These are phyloP conservation scores for Gigaspora rosea DNA, from an alignment of 192 early-diverging fungal species.

Conservation along the genomic window DNA sequence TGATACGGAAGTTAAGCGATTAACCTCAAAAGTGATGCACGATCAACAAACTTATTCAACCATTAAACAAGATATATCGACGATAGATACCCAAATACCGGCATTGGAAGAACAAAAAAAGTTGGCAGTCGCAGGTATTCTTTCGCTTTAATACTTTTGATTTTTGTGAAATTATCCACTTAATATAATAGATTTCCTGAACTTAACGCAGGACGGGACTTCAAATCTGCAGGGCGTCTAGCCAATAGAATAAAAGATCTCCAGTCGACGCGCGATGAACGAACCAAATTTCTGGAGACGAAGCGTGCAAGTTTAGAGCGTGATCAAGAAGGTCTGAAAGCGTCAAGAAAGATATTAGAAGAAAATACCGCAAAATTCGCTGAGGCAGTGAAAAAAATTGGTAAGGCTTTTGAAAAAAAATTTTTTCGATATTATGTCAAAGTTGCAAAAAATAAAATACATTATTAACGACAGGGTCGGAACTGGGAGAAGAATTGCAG, in stretches of 20 bases:
- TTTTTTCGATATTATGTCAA: neutral
- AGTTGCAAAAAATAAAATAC: neutral
- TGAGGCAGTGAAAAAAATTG: constrained; percentile 21
- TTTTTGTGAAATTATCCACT: neutral
- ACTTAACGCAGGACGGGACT: constrained; percentile 8
- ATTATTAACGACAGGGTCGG: constrained; percentile 8
- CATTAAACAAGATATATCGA: constrained; percentile 22
- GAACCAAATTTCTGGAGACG: constrained; percentile 5
- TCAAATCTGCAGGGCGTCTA: constrained; percentile 10
- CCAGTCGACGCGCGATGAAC: constrained; percentile 17
- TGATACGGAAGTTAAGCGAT: constrained; percentile 11
- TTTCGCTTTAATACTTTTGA: neutral
- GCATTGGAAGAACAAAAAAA: constrained; percentile 30
- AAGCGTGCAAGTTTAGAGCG: constrained; percentile 17
- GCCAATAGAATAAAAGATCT: constrained; percentile 25
- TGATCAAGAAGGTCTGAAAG: constrained; percentile 19
- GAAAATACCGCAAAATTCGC: neutral
- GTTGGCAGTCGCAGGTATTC: constrained; percentile 10
- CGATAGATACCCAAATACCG: constrained; percentile 26
- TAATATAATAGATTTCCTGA: neutral
- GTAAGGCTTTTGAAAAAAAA: neutral
- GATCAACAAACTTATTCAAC: constrained; percentile 28
- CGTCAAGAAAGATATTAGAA: constrained; percentile 11
- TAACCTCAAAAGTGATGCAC: constrained; percentile 28
- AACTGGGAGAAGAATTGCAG: constrained; percentile 13